These are phyloP conservation scores for Boletus tylopilopsis DNA, from an alignment of 768 basidiomycete species.

Conservation along the genomic window DNA sequence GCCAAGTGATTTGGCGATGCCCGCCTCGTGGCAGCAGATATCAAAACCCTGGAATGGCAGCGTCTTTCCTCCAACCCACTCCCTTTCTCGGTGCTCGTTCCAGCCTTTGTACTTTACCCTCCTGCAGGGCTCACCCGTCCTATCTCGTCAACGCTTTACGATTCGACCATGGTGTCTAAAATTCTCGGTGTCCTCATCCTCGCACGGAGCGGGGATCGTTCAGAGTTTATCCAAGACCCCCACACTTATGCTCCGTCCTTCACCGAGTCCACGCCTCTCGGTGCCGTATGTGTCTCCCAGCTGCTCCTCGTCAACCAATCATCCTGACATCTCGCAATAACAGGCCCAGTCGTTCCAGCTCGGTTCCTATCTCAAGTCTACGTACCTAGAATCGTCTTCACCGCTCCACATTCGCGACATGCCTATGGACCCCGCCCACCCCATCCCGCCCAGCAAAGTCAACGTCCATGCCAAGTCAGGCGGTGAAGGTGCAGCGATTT, in stretches of 20 bases:
- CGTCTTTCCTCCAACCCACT: conserved; percentile 9
- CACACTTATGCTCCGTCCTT: conserved; percentile 57
- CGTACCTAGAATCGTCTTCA: conserved; percentile 64
- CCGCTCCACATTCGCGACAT: conserved; percentile 67
- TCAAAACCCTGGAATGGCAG: conserved; percentile 25
- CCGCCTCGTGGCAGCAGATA: conserved; percentile 27
- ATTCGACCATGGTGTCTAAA: conserved; percentile 19
- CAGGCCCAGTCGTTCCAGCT: conserved; percentile 68
- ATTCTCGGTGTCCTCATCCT: conserved; percentile 77
- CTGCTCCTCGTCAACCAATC: not conserved
- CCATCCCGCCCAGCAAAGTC: conserved; percentile 67
- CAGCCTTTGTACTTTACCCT: not conserved
- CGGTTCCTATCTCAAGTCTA: conserved; percentile 55
- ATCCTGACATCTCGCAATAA: conserved; percentile 8
- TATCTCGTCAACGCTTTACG: conserved; percentile 8
- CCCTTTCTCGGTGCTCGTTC: conserved; percentile 1
- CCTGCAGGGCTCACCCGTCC: not conserved
- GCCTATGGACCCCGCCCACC: conserved; percentile 47
- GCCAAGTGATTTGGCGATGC: conserved; percentile 26
- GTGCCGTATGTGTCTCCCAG: conserved; percentile 48
- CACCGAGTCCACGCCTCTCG: conserved; percentile 73
- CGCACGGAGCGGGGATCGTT: conserved; percentile 73
- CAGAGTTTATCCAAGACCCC: conserved; percentile 68
- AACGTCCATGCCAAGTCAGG: conserved; percentile 78
- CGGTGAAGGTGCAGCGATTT: conserved; percentile 75